A percentile compares a stretch with the other conserved stretches of the same genome.
These are phyloP conservation scores for Oryza australiensis DNA, from an alignment of 176 grass and related monocot genomes.

Conservation along the genomic window DNA sequence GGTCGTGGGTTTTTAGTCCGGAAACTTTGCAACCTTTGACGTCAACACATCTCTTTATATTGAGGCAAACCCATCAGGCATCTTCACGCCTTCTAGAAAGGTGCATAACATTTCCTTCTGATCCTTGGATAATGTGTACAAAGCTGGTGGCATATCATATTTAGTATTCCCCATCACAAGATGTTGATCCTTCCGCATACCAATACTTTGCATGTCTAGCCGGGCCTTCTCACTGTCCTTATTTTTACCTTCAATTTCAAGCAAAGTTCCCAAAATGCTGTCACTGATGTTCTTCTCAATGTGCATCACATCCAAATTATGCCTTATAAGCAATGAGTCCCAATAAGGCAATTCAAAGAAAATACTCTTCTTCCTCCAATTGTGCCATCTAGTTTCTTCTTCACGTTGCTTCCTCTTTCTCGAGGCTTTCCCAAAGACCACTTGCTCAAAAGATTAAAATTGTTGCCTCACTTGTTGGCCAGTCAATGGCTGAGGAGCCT, in stretches of 20 bases:
- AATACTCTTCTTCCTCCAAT: too few species aligned
- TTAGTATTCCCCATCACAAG: background rate
- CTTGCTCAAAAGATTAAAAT: background rate
- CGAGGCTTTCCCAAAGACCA: background rate
- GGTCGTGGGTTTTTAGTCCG: slow-evolving; percentile 30
- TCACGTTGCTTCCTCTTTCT: too few species aligned
- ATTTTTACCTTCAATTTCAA: background rate
- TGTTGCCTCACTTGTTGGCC: background rate
- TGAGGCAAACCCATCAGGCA: slow-evolving; percentile 25
- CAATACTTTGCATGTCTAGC: background rate
- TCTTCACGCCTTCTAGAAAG: slow-evolving; percentile 7
- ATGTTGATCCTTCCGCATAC: background rate
- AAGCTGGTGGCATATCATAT: too few species aligned
- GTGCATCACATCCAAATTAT: background rate
- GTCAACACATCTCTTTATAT: too few species aligned
- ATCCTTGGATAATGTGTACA: background rate
- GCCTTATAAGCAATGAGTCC: too few species aligned
- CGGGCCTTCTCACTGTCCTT: background rate
- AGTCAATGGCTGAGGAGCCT: background rate
- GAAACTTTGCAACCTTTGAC: background rate
- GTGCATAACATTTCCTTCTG: slow-evolving; percentile 12
- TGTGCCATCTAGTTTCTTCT: too few species aligned
- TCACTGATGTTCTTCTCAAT: too few species aligned
- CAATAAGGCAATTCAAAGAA: too few species aligned
- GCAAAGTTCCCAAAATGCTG: slow-evolving; percentile 4